phyloP scores from a whole-genome alignment of 305 asterid genomes.

The Fraxinus sp. region DNA sequence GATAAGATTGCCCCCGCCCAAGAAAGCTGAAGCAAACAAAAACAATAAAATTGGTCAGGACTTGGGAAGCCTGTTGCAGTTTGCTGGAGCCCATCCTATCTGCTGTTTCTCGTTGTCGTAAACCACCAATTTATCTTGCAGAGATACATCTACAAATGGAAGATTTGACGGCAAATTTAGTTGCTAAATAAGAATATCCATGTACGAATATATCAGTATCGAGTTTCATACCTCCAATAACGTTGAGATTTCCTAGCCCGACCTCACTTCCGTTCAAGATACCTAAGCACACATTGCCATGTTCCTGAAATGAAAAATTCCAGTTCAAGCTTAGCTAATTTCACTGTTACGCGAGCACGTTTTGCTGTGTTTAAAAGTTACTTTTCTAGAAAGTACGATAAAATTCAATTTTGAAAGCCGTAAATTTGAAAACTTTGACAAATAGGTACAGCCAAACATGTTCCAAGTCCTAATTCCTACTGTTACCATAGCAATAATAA shows the following conservation, averaged over 20 bases:
- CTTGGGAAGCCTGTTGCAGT: conserved; percentile 80
- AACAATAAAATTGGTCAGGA: conserved; percentile 37
- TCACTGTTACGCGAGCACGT: background rate
- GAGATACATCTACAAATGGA: conserved; percentile 56
- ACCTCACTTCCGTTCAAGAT: conserved; percentile 72
- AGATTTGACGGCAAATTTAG: conserved; percentile 17
- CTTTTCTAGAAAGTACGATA: background rate
- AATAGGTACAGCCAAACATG: background rate
- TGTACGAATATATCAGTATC: background rate
- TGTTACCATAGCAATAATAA: background rate
- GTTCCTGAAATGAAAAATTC: conserved; percentile 41
- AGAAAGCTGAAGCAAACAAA: conserved; percentile 32
- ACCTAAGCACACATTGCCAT: conserved; percentile 81
- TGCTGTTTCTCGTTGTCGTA: conserved; percentile 70
- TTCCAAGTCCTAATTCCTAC: background rate
- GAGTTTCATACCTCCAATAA: conserved; percentile 69
- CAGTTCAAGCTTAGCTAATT: background rate
- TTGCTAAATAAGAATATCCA: background rate
- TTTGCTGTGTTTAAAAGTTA: background rate
- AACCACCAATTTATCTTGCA: conserved; percentile 79
- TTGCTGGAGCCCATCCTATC: conserved; percentile 76
- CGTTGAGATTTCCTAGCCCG: conserved; percentile 51
- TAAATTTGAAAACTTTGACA: background rate
- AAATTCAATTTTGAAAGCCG: background rate
- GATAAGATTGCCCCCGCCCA: conserved; percentile 44